These are phyloP conservation scores for Fusarium nodosum DNA, from an alignment of 2,329 filamentous ascomycete genomes.

Conservation along the genomic window DNA sequence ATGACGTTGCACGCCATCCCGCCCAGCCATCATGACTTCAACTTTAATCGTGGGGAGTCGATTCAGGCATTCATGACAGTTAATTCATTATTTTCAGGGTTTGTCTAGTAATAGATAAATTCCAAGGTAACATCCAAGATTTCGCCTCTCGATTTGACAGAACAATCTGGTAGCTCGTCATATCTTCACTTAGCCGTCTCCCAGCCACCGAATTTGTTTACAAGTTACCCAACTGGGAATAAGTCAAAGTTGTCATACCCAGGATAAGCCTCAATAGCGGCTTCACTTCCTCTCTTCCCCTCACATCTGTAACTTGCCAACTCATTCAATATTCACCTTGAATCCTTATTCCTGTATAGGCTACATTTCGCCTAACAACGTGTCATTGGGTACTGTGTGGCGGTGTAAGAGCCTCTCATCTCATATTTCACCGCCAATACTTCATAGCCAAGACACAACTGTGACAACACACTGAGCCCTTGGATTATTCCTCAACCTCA, in stretches of 20 bases:
- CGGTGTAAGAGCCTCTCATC: conserved; percentile 29
- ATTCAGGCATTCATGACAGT: not conserved
- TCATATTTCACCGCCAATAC: conserved; percentile 29
- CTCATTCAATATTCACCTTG: conserved; percentile 2
- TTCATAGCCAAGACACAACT: conserved; percentile 3
- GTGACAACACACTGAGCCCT: not conserved
- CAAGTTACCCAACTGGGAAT: conserved; percentile 19
- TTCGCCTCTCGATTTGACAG: conserved; percentile 3
- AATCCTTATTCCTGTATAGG: not conserved
- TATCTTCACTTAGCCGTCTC: conserved; percentile 22
- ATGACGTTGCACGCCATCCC: conserved; percentile 28
- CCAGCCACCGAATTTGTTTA: conserved; percentile 51
- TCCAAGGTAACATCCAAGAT: not conserved
- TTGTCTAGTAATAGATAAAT: not conserved
- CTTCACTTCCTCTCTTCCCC: conserved; percentile 18
- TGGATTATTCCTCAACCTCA: conserved; percentile 1
- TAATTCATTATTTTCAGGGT: not conserved
- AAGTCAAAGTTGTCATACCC: conserved; percentile 40
- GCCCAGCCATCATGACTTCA: conserved; percentile 36
- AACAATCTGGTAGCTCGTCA: conserved; percentile 20
- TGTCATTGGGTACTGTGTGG: conserved; percentile 12
- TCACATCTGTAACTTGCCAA: conserved; percentile 8
- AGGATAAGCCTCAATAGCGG: conserved; percentile 17
- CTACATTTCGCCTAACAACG: conserved; percentile 13
- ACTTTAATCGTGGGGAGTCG: not conserved